Percentiles rank a stretch among this genome's conserved stretches.
Evolutionary conservation across 495 filamentous ascomycete genomes (phyloP).

Genomic region (Pseudevernia furfuracea): DNA sequence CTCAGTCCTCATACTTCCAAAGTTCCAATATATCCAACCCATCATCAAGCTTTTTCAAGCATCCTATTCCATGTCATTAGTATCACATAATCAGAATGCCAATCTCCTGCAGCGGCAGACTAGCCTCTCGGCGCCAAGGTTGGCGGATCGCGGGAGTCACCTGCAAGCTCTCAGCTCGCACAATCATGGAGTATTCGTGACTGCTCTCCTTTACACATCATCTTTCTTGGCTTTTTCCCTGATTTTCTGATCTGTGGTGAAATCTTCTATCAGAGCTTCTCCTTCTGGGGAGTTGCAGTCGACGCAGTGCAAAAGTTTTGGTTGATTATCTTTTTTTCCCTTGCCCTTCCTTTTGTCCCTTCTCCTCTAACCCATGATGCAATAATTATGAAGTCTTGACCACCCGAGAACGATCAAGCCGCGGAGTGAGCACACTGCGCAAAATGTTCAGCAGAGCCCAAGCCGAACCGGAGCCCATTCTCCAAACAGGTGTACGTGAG

Average conservation of each 20-base stretch:
- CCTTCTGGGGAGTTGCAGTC: neutral
- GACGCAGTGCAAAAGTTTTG: neutral
- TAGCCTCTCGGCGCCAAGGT: slow-evolving; percentile 1
- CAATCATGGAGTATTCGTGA: neutral
- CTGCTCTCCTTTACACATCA: neutral
- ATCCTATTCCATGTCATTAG: neutral
- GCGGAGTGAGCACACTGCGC: neutral
- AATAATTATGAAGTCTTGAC: neutral
- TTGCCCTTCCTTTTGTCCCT: neutral
- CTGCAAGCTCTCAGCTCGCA: too few relatives aligned
- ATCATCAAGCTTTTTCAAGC: neutral
- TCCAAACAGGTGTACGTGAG: slow-evolving; percentile 11
- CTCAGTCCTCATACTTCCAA: neutral
- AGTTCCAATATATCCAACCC: too few relatives aligned
- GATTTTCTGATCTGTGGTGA: neutral
- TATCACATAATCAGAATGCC: too few relatives aligned
- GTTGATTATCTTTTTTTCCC: neutral
- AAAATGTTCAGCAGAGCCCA: slow-evolving; percentile 17
- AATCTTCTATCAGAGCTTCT: too few relatives aligned
- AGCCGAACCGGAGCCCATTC: neutral
- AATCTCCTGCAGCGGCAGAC: neutral
- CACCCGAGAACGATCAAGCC: neutral
- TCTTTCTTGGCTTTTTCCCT: neutral
- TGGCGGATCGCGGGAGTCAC: neutral
- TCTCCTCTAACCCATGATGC: neutral